Base-by-base conservation (phyloP, 352 stramenopile genomes). In the Aphanomyces stellatus region DNA sequence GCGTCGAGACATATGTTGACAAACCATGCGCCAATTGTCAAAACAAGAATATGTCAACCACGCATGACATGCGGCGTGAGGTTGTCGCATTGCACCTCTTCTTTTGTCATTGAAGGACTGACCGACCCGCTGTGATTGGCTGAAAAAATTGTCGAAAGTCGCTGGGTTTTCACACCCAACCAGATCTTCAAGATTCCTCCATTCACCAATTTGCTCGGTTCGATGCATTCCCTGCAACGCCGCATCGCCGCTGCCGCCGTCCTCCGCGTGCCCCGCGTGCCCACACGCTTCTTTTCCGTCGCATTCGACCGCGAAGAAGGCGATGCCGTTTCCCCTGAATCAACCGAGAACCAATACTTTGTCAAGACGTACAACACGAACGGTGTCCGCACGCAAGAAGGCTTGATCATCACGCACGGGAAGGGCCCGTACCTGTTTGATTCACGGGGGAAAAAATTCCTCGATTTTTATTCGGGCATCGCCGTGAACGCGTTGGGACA, bases 391-490 rank as follows among this genome's bases (percentile, higher is more conserved):
- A 85, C 77, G 62, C 68, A 90, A 57, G 27, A 77, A 8, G 78
- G 79, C 11, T 74, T 93, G 42, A 49, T 91, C 43, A 91, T 95
- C 70, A 91, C 81, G 28, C 81, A 91, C 64, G 96, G 96, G 62
- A 78, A 96, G 43, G 95, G 95, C 34, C 94, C 85, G 72, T 94
- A 91, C 40, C 77, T 98, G 34, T 97, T 85, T 66, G 93, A 98
- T 63, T 79, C 80, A 1, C 76, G 97, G 31, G 90, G 88, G 51
- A 85, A 81, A 59, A 70, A 90, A 69, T 92, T 85, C 73, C 72
- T 98, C 33, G 95, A 99, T 73, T 98, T 98, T 69, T 96, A 96
- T 48, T 87, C 88, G 6, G 95, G 96, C 46, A 98, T 98, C 66
- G 93, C 92, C 8, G 86, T 93, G 28, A 91, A 76, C 3, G 76